Base-by-base conservation (phyloP, 305 asterid genomes). In the Withania somnifera region DNA sequence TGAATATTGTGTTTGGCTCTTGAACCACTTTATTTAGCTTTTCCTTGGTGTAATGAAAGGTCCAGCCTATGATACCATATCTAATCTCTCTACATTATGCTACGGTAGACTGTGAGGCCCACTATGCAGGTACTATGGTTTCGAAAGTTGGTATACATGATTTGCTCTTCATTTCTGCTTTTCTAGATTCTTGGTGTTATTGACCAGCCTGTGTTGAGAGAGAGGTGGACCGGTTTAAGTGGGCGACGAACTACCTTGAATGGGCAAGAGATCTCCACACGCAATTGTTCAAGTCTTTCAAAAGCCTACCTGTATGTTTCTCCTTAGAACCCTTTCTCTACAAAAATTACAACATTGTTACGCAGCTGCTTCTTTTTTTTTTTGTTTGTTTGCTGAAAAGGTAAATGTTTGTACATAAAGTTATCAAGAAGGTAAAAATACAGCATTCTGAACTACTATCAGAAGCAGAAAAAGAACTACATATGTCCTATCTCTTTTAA, bases 191-290 rank as follows among this genome's bases (percentile, higher is more conserved):
- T 96, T 85, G 99, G 99, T 79, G 86, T 96, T 82, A 90, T 96
- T 84, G 97, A 96, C 89, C 99, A 96, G 84, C 98, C 99, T 81
- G 77, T 96, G 81, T 89, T 96, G 64, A 92, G 90, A 91, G 99
- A 96, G 86, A 92, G 99, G 89, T 96, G 99, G 98, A 82, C 93
- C 11, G 98, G 98, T 28, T 73, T 93, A 84, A 88, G 81, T 53
- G 98, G 98, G 85, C 89, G 91, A 89, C 89, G 85, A 86, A 92
- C 97, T 83, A 84, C 93, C 61, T 84, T 93, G 83, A 96, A 93
- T 85, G 99, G 96, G 79, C 91, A 89, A 84, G 97, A 90, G 86
- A 80, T 93, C 42, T 89, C 93, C 56, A 83, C 92, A 32, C 97
- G 98, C 68, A 89, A 81, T 81, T 96, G 99, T 82, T 87, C 93